A percentile compares a stretch with the other conserved stretches of the same genome.
phyloP scores from a whole-genome alignment of 805 yeast genomes.

The Brettanomyces anomalus region DNA sequence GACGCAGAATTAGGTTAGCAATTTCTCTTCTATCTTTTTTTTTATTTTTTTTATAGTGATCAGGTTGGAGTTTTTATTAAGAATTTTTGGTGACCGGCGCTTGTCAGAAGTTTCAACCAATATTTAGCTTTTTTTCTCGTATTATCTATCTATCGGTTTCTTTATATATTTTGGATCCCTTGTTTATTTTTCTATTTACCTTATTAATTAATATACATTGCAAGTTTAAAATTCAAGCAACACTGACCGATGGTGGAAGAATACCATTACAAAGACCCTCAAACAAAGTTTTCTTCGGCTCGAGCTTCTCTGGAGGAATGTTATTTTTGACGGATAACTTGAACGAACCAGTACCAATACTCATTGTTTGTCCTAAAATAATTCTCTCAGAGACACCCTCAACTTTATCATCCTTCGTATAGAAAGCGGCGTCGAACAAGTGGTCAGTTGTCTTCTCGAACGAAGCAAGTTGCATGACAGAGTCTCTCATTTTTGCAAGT shows the following conservation, averaged over 20 bases:
- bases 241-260: constrained; percentile 12
- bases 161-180: neutral
- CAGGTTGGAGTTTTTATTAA: neutral
- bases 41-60: neutral
- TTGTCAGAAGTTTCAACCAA: too few relatives aligned
- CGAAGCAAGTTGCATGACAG: constrained; percentile 92
- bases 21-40: neutral
- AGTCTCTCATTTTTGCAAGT: constrained; percentile 95
- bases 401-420: constrained; percentile 89
- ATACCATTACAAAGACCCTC: constrained; percentile 31
- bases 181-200: neutral
- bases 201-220: neutral
- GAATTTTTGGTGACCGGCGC: too few relatives aligned
- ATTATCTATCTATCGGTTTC: constrained; percentile 1
- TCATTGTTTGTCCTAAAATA: constrained; percentile 95
- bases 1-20: neutral
- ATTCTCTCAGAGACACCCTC: constrained; percentile 99
- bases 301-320: constrained; percentile 13
- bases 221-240: constrained; percentile 4
- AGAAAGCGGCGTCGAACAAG: constrained; percentile 95
- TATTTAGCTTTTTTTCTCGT: too few relatives aligned
- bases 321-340: constrained; percentile 61
- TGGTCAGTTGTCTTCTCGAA: constrained; percentile 98
- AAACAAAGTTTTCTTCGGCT: constrained; percentile 37
- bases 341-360: constrained; percentile 95